Evolutionary conservation across 192 early-diverging fungal species (phyloP).

Genomic region (Gamsiella multidivaricata): DNA sequence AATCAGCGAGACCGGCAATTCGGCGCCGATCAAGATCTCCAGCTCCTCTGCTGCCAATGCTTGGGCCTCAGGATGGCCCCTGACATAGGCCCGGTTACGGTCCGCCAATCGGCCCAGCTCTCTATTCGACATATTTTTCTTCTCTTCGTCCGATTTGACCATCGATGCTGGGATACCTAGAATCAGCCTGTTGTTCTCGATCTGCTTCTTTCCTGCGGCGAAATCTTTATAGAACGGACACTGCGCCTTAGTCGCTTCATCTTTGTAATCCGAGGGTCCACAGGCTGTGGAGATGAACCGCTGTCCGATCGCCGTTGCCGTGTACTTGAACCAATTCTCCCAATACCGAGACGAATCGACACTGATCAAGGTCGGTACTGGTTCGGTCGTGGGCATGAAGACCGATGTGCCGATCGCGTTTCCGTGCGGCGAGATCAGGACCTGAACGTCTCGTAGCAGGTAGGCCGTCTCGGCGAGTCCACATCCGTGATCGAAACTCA

Average conservation of each 20-base stretch:
- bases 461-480: constrained; percentile 39
- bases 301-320: constrained; percentile 27
- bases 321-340: constrained; percentile 35
- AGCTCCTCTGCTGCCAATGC: constrained; percentile 14
- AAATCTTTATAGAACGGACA: constrained; percentile 25
- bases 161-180: constrained; percentile 17
- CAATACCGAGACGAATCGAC: constrained; percentile 23
- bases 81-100: constrained; percentile 1
- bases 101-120: neutral
- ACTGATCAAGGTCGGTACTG: constrained; percentile 27
- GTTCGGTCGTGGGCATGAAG: constrained; percentile 33
- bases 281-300: constrained; percentile 15
- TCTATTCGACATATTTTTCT: neutral
- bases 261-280: constrained; percentile 15
- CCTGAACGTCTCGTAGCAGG: constrained; percentile 36
- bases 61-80: neutral
- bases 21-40: constrained; percentile 4
- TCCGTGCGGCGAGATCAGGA: constrained; percentile 35
- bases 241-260: constrained; percentile 4
- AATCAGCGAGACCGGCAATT: neutral
- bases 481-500: constrained; percentile 49
- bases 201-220: neutral
- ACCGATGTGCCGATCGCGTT: constrained; percentile 37
- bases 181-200: neutral
- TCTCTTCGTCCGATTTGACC: constrained; percentile 19